These are phyloP conservation scores for Starmerella davenportii DNA, from an alignment of 805 yeast species.

Conservation along the genomic window DNA sequence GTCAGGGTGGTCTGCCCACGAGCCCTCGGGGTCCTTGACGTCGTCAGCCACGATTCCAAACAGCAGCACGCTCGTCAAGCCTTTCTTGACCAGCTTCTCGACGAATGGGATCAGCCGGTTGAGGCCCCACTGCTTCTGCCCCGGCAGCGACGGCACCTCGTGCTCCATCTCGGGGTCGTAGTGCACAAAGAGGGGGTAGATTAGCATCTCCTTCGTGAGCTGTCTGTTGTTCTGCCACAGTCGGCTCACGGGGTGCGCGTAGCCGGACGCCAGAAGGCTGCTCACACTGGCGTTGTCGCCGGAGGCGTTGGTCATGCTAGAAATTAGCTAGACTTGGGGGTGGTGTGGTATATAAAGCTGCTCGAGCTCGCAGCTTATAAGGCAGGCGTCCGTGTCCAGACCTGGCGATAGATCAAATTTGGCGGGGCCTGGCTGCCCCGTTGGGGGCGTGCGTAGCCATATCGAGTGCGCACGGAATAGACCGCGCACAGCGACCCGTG, in stretches of 20 bases:
- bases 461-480: no score
- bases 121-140: slow-evolving; percentile 72
- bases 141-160: slow-evolving; percentile 61
- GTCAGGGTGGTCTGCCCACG: slow-evolving; percentile 86
- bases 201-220: slow-evolving; percentile 71
- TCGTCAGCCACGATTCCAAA: slow-evolving; percentile 75
- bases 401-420: no score
- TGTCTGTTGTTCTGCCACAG: slow-evolving; percentile 84
- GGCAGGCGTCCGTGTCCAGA: no score
- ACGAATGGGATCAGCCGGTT: slow-evolving; percentile 63
- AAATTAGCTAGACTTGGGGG: no score
- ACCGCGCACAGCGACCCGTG: no score
- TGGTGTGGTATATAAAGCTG: no score
- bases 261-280: slow-evolving; percentile 81
- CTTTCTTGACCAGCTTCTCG: slow-evolving; percentile 51
- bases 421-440: no score
- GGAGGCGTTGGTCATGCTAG: no score
- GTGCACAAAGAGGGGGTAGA: slow-evolving; percentile 76
- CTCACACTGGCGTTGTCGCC: slow-evolving; percentile 36
- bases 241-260: slow-evolving; percentile 73
- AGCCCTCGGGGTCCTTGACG: slow-evolving; percentile 62
- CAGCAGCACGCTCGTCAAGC: slow-evolving; percentile 66
- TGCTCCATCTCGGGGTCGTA: slow-evolving; percentile 68
- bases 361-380: no score
- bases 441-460: no score